Evolutionary conservation across 805 yeast genomes (phyloP).

Genomic region (Saccharomycopsis lassenensis): DNA sequence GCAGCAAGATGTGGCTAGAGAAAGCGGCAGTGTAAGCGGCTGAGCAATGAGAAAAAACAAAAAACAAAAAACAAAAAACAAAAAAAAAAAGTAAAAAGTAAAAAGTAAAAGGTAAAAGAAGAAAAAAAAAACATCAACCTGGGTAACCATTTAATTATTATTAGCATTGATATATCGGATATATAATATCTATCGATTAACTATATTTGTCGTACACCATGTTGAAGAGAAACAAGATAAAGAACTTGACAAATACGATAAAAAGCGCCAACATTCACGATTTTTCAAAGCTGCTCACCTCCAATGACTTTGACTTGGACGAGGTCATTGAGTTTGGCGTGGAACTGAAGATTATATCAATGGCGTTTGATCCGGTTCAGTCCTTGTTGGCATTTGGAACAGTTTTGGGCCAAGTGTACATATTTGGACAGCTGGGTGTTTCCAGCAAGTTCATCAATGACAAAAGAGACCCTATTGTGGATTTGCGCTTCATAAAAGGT

Average conservation of each 20-base stretch:
- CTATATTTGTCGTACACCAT: no score
- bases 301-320: conserved; percentile 22
- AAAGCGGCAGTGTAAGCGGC: no score
- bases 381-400: conserved; percentile 77
- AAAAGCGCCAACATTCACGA: conserved; percentile 20
- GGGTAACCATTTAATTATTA: no score
- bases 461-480: conserved; percentile 38
- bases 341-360: conserved; percentile 50
- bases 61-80: not conserved
- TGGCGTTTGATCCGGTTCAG: conserved; percentile 84
- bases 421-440: conserved; percentile 78
- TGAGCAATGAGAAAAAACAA: not conserved
- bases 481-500: conserved; percentile 64
- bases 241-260: conserved; percentile 17
- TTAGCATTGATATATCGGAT: no score
- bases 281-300: conserved; percentile 23
- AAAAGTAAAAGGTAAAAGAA: conserved; percentile 6
- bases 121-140: conserved; percentile 13
- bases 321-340: conserved; percentile 39
- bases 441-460: conserved; percentile 51
- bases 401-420: conserved; percentile 54
- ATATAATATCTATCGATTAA: no score
- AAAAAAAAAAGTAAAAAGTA: not conserved
- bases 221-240: conserved; percentile 22
- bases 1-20: no score